Conservation (phyloP, 2,329 filamentous ascomycete genomes). For the Epichloe baconii region DNA sequence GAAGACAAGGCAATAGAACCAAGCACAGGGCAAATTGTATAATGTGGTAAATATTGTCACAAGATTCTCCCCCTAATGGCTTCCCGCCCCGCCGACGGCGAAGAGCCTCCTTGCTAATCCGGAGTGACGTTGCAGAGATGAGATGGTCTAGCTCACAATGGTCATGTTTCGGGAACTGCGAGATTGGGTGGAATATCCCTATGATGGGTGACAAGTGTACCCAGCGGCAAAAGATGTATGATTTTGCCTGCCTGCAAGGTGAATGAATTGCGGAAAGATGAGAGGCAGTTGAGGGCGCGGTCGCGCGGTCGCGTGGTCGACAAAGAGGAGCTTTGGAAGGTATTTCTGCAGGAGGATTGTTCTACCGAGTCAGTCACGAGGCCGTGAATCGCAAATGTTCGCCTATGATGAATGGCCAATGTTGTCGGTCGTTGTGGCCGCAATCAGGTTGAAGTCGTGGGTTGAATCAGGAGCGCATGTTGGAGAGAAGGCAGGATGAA, state of each 20-base stretch:
- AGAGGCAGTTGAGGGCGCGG: neutral
- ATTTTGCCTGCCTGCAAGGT: neutral
- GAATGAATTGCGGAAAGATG: neutral
- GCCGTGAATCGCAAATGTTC: neutral
- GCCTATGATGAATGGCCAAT: neutral
- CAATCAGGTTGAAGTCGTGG: neutral
- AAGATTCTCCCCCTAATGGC: neutral
- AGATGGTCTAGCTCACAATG: slow-evolving; percentile 1
- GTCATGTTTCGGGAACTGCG: slow-evolving; percentile 1
- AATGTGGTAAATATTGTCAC: slow-evolving; percentile 4
- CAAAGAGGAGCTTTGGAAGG: neutral
- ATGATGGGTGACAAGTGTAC: neutral
- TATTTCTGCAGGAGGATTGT: neutral
- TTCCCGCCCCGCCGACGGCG: neutral
- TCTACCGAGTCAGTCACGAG: neutral
- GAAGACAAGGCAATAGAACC: slow-evolving; percentile 1
- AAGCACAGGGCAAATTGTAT: slow-evolving; percentile 2
- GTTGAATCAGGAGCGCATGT: neutral
- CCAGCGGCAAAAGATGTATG: neutral
- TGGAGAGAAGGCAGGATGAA: neutral
- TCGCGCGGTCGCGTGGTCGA: neutral
- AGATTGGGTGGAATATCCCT: neutral
- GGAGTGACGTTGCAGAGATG: slow-evolving; percentile 1
- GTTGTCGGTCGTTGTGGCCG: neutral
- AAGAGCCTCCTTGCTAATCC: slow-evolving; percentile 2